Base-by-base conservation (phyloP, 148 eudicot species). In the Cornus kousa region DNA sequence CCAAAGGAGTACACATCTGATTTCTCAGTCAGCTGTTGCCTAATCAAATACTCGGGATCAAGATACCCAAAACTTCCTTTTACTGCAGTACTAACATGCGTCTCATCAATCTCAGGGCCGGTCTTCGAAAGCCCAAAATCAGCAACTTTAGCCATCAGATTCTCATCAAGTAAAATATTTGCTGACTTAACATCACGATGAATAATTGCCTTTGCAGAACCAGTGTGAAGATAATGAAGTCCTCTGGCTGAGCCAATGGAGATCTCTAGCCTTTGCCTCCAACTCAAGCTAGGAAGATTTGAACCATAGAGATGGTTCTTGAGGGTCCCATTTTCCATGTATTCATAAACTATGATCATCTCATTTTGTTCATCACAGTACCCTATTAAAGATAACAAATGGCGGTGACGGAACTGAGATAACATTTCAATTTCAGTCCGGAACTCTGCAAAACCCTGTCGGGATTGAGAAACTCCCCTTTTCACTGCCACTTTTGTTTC, bases 1-100 rank as follows among this genome's bases (percentile, higher is more conserved):
- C 95, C 95, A 67, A 89, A 89, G 1, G 95, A 91, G 76, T 91
- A 91, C 17, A 91, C 92, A 80, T 91, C 94, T 43, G 94, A 89
- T 79, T 91, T 91, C 43, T 87, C 92, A 4, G 92, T 91, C 48
- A 89, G 60, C 72, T 91, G 90, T 80, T 88, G 92, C 74, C 83
- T 85, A 10, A 75, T 87, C 48, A 91, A 72, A 77, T 91, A 91
- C 79, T 89, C 95, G 0, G 92, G 94, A 80, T 91, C 94, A 57
- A 91, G 85, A 65, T 91, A 91, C 4, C 94, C 94, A 19, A 91
- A 91, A 81, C 94, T 91, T 70, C 94, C 94, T 76, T 86, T 91
- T 76, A 91, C 92, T 8, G 86, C 89, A 0, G 94, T 91, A 68
- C 87, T 89, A 9, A 91, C 92, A 78, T 91, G 95, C 3, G 89